Evolutionary conservation across 768 basidiomycete genomes (phyloP).

Genomic region (Agrocybe pediades): DNA sequence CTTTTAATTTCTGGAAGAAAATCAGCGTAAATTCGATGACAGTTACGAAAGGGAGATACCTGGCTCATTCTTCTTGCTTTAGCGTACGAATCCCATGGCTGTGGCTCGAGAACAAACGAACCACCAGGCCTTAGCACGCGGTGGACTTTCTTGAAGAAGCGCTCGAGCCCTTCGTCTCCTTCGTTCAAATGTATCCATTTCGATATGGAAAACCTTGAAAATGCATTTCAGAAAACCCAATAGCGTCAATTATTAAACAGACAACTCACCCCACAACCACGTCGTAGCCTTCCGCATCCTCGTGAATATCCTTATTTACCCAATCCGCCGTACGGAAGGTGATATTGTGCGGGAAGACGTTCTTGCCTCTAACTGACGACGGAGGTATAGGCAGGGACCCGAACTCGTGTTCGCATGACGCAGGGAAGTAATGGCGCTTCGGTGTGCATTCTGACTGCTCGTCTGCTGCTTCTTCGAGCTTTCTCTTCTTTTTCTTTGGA

Average conservation of each 20-base stretch:
- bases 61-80: constrained; percentile 74
- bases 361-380: constrained; percentile 27
- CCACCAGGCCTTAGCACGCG: constrained; percentile 62
- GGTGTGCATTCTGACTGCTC: neutral
- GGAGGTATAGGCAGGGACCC: constrained; percentile 74
- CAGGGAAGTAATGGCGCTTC: constrained; percentile 65
- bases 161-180: constrained; percentile 70
- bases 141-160: constrained; percentile 68
- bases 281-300: constrained; percentile 69
- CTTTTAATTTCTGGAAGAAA: constrained; percentile 45
- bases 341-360: constrained; percentile 77
- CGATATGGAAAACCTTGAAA: constrained; percentile 73
- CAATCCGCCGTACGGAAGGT: constrained; percentile 75
- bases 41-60: constrained; percentile 30
- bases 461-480: constrained; percentile 13
- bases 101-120: constrained; percentile 78
- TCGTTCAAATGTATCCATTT: constrained; percentile 92
- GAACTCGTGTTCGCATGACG: constrained; percentile 74
- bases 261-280: constrained; percentile 74
- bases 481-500: constrained; percentile 24
- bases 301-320: constrained; percentile 54
- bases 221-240: neutral
- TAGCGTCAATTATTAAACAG: neutral
- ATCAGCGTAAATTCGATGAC: neutral
- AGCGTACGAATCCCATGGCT: constrained; percentile 82